Percentiles rank a stretch among this genome's conserved stretches.
These are phyloP conservation scores for Selaginella moellendorffii DNA, from an alignment of 75 land plant species.

Conservation along the genomic window DNA sequence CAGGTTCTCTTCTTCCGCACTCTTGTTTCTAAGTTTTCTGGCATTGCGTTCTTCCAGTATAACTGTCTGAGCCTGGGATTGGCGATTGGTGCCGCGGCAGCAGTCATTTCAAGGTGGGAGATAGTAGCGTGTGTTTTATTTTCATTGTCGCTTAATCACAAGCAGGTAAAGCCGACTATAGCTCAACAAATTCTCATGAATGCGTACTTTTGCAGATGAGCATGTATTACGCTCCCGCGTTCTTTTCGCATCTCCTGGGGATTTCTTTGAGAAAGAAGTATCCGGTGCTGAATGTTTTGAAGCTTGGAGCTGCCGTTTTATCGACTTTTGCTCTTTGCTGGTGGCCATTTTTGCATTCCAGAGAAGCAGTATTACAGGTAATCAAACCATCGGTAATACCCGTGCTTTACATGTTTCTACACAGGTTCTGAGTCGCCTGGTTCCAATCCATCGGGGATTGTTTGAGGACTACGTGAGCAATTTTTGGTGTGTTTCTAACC, in stretches of 20 bases:
- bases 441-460: constrained; percentile 82
- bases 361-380: constrained; percentile 43
- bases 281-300: constrained; percentile 48
- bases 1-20: constrained; percentile 41
- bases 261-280: constrained; percentile 42
- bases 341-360: constrained; percentile 71
- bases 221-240: constrained; percentile 92
- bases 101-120: constrained; percentile 46
- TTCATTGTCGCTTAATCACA: constrained; percentile 79
- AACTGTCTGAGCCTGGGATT: constrained; percentile 92
- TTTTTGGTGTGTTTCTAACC: constrained; percentile 77
- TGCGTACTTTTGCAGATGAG: constrained; percentile 82
- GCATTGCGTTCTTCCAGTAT: constrained; percentile 36
- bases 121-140: constrained; percentile 52
- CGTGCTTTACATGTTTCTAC: background rate
- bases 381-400: too few species aligned
- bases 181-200: too few species aligned
- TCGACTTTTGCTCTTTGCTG: constrained; percentile 69
- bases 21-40: background rate
- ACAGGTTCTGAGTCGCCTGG: constrained; percentile 43
- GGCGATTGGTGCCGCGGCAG: constrained; percentile 68
- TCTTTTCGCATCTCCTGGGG: constrained; percentile 84
- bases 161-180: too few species aligned
- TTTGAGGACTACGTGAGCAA: constrained; percentile 94
- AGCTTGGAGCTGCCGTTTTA: constrained; percentile 52